Conservation (phyloP, 2,329 filamentous ascomycete genomes). For the Cercospora sp. region DNA sequence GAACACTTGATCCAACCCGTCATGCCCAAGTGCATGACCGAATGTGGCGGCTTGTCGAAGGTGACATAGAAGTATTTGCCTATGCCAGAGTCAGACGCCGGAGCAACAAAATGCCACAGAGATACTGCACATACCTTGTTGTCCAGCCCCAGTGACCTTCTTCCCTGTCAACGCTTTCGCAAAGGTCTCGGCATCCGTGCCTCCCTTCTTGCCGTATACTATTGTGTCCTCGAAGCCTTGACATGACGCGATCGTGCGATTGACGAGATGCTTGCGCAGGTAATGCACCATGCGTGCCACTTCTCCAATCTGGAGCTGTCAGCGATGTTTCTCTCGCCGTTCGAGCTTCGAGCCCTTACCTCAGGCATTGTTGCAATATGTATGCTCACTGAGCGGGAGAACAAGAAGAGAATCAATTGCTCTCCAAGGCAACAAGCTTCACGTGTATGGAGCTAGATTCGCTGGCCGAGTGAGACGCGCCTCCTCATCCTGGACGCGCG, state of each 20-base stretch:
- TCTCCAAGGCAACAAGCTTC: background rate
- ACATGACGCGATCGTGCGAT: slow-evolving; percentile 72
- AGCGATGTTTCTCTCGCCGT: background rate
- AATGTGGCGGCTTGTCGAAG: slow-evolving; percentile 75
- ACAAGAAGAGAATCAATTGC: background rate
- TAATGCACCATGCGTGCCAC: slow-evolving; percentile 86
- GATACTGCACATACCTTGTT: slow-evolving; percentile 61
- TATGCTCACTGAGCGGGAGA: background rate
- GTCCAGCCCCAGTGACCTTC: slow-evolving; percentile 68
- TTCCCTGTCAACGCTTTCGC: slow-evolving; percentile 72
- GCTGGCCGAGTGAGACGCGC: slow-evolving; percentile 7
- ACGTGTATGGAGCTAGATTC: background rate
- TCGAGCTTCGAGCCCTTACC: slow-evolving; percentile 9
- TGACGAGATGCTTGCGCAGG: slow-evolving; percentile 78
- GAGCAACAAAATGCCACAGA: background rate
- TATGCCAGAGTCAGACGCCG: background rate
- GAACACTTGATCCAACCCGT: slow-evolving; percentile 85
- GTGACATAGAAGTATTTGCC: slow-evolving; percentile 92
- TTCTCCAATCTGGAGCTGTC: slow-evolving; percentile 47
- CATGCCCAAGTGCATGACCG: slow-evolving; percentile 58
- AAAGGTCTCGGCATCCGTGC: slow-evolving; percentile 74
- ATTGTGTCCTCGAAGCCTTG: slow-evolving; percentile 75
- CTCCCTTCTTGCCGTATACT: slow-evolving; percentile 83
- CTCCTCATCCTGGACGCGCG: slow-evolving; percentile 4
- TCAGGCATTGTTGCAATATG: slow-evolving; percentile 21